Evolutionary conservation across 345 rosid genomes (phyloP), one percentile per base, ranked within the genome.

Genomic region (Cardamine chenopodiifolia): DNA sequence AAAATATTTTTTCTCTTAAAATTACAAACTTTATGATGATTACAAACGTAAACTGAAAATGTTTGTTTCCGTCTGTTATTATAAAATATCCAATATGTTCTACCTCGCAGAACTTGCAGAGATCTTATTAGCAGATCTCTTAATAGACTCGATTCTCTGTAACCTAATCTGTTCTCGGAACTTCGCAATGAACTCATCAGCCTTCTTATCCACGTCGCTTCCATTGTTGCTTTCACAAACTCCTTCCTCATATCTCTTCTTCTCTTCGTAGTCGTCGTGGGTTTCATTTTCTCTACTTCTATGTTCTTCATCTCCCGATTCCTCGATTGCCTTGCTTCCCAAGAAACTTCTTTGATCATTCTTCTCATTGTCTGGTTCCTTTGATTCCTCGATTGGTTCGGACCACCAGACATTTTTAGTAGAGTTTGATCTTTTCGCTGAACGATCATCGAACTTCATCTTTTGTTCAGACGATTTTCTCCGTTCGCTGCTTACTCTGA

Each of bases 91-190:
- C 13, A 20, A 9, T 60, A 60, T 9, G 20, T 12, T 75, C 71
- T 76, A 76, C 66, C 45, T 69, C 7, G 71, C 54, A 45, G 81
- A 49, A 64, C 42, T 70, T 35, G 62, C 26, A 58, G 73, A 64
- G 72, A 59, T 65, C 49, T 78, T 66, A 66, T 25, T 26, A 72
- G 84, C 79, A n/a, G 96, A 87, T 82, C 80, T 85, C 82, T 92
- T 92, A 78, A 92, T 90, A 5, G 90, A 89, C 54, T 88, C 96
- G 22, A 90, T 96, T 79, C 98, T 88, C 63, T 96, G 99, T 37
- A 96, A 91, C 87, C 98, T 86, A 63, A 96, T 96, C 69, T 96
- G 99, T 86, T 96, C 99, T 71, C 99, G 88, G 84, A 92, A 87
- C 82, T 87, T 92, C n/a, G 98, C 93, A 72, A 96, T 96, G 85